Base-by-base conservation (phyloP, 2,329 filamentous ascomycete species). In the Fusarium sp. region DNA sequence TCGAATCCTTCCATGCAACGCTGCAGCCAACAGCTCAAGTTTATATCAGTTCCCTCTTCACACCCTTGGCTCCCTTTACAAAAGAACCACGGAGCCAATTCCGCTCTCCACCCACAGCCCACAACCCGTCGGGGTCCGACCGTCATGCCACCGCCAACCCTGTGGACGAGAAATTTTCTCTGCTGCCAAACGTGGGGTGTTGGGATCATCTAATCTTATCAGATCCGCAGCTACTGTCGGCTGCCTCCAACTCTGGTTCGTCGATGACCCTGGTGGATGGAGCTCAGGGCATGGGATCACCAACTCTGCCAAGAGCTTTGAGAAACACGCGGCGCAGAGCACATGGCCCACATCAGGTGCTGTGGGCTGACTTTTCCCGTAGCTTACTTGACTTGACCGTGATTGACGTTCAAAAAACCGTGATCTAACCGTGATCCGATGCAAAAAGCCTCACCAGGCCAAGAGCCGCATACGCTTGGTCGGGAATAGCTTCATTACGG, bases 191-290 rank as follows among this genome's bases (percentile, higher is more conserved):
- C 37, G 48, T 60, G 44, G 53, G 53, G 40, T 39, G 30, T 52
- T 41, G 53, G 68, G 51, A 50, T 52, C 71, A 73, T 73, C 72
- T 73, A 73, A 72, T 73, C 71, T 73, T 68, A 73, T 72, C 69
- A 68, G 72, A 73, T 72, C 57, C 51, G 50, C 54, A 60, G 12
- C 31, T 39, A 52, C 58, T 46, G 48, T 39, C 50, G 61, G 48
- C 44, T 46, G 15, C 13, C 30, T 44, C 36, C 3, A 23, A 23
- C 2, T 34, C 8, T 34, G 31, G 31, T 34, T 34, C 31, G 31
- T 34, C 31, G 31, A 23, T 34, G 23, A 1, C 18, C 34, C 28
- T 43, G 41, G 41, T 27, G 18, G 12, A 12, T 23, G n/a, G 11
- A 48, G 10, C 27, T 30, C n/a, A 47, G 46, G 28, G 13, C 37